Conservation (phyloP, 805 yeast genomes). For the Ogataea nakhonphanomensis region DNA sequence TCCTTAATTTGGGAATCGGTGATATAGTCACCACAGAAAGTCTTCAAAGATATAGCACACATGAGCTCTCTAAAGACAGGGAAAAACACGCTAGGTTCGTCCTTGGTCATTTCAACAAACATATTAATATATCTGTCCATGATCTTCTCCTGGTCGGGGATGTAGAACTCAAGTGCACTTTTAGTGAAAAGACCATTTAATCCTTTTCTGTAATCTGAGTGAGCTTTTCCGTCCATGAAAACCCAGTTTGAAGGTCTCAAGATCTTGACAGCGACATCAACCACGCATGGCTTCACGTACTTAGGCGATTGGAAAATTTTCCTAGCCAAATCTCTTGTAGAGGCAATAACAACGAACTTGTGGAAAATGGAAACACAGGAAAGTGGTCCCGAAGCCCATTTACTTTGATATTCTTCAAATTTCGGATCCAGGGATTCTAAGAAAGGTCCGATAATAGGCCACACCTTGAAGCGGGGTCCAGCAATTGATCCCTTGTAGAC, state of each 20-base stretch:
- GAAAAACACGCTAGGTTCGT: constrained; percentile 74
- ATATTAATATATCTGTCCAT: constrained; percentile 77
- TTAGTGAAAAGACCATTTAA: constrained; percentile 86
- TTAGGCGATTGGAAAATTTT: constrained; percentile 81
- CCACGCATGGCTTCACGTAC: constrained; percentile 95
- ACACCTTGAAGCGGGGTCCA: constrained; percentile 82
- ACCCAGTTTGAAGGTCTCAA: constrained; percentile 98
- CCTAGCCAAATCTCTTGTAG: constrained; percentile 82
- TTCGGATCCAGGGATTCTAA: constrained; percentile 92
- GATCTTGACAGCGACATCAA: constrained; percentile 92
- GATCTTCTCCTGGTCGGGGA: constrained; percentile 79
- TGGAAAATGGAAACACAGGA: constrained; percentile 98
- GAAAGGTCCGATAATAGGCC: constrained; percentile 97
- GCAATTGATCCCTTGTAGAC: constrained; percentile 81
- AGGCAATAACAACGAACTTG: constrained; percentile 93
- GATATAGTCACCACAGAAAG: constrained; percentile 95
- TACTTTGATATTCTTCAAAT: constrained; percentile 86
- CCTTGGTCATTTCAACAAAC: constrained; percentile 54
- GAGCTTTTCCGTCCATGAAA: constrained; percentile 93
- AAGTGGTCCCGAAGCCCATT: constrained; percentile 92
- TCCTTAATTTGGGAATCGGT: constrained; percentile 84
- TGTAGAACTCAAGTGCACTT: constrained; percentile 75
- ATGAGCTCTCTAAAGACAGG: constrained; percentile 92
- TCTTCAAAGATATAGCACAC: constrained; percentile 89
- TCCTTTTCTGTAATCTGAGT: constrained; percentile 86